phyloP scores from a whole-genome alignment of 192 early-diverging fungal genomes.

The Backusella macrospora region DNA sequence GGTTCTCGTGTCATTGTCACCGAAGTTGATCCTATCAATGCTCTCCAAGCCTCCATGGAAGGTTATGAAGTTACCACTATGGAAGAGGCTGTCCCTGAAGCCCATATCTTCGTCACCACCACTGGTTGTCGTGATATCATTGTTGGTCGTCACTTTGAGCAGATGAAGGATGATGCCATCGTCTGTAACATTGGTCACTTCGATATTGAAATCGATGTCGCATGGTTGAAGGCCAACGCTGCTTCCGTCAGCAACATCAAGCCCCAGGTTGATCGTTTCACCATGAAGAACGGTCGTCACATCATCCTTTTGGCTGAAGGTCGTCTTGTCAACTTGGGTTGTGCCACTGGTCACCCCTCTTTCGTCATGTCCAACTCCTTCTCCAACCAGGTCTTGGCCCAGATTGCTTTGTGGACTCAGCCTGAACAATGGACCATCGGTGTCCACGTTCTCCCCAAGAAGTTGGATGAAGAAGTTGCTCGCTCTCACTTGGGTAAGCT shows the following conservation, averaged over 20 bases:
- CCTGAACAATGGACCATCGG: constrained; percentile 84
- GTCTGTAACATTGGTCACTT: constrained; percentile 99
- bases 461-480: constrained; percentile 99
- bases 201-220: constrained; percentile 98
- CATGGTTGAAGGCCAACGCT: constrained; percentile 97
- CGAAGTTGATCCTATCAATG: constrained; percentile 99
- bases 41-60: constrained; percentile 99
- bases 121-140: constrained; percentile 99
- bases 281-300: constrained; percentile 87
- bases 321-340: constrained; percentile 98
- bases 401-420: constrained; percentile 99
- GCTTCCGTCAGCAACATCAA: constrained; percentile 91
- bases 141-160: constrained; percentile 86
- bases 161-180: constrained; percentile 98
- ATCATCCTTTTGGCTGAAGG: constrained; percentile 98
- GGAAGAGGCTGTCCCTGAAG: constrained; percentile 91
- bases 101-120: constrained; percentile 98
- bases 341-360: constrained; percentile 97
- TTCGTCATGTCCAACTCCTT: constrained; percentile 99
- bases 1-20: constrained; percentile 97
- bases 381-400: constrained; percentile 98
- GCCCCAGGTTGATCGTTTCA: constrained; percentile 98
- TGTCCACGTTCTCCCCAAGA: constrained; percentile 99
- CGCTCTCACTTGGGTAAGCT: constrained; percentile 92
- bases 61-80: constrained; percentile 99